Conservation (phyloP, 1,284 basidiomycete genomes). For the Paramarasmius palmivorus region DNA sequence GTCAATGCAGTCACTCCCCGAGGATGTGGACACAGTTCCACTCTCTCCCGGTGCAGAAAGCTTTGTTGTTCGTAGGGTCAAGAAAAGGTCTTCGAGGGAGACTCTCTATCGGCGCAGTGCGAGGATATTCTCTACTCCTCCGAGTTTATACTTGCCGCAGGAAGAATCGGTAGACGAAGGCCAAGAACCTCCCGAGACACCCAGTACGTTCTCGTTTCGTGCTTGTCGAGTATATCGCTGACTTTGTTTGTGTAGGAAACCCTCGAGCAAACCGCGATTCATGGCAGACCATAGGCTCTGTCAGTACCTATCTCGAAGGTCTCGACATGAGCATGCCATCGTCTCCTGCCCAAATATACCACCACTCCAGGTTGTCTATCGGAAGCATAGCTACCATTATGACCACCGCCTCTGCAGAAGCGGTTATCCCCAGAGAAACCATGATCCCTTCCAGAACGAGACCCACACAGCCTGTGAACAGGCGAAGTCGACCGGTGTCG, state of each 20-base stretch:
- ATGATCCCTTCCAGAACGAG: neutral
- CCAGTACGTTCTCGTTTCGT: slow-evolving; percentile 17
- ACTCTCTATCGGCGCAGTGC: slow-evolving; percentile 15
- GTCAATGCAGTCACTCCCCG: slow-evolving; percentile 47
- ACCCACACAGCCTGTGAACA: slow-evolving; percentile 4
- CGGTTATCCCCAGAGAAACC: slow-evolving; percentile 22
- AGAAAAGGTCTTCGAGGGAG: slow-evolving; percentile 22
- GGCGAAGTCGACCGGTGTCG: slow-evolving; percentile 34
- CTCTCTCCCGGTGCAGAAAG: slow-evolving; percentile 18
- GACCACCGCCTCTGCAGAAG: slow-evolving; percentile 24
- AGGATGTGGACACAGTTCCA: slow-evolving; percentile 38
- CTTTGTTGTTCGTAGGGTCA: slow-evolving; percentile 21
- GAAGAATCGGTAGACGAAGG: neutral
- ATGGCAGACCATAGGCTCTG: slow-evolving; percentile 45
- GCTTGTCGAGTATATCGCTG: neutral
- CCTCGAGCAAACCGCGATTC: slow-evolving; percentile 36
- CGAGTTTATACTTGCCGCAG: slow-evolving; percentile 7
- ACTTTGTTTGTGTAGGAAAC: slow-evolving; percentile 11
- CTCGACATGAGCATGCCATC: slow-evolving; percentile 42
- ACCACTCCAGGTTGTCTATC: slow-evolving; percentile 43
- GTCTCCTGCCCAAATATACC: slow-evolving; percentile 31
- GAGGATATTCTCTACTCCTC: slow-evolving; percentile 25
- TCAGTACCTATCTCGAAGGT: slow-evolving; percentile 38
- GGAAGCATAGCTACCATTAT: slow-evolving; percentile 54
- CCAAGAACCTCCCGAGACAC: slow-evolving; percentile 12